Conservation (phyloP, 164 flowering plant genomes). For the Stephania yunnanensis region DNA sequence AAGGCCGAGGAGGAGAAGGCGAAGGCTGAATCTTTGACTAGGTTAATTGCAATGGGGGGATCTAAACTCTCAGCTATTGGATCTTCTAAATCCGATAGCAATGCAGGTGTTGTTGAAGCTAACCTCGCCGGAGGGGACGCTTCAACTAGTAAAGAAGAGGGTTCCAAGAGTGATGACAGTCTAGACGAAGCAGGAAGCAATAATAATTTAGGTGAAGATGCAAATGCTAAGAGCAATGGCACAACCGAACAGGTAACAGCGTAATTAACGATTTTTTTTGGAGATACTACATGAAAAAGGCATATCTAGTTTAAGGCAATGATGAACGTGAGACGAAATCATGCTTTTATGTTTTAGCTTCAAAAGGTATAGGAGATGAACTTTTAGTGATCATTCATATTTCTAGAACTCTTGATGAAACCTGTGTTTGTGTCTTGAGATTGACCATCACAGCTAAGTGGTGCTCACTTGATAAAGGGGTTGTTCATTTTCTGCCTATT, state of each 20-base stretch:
- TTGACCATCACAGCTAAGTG: not conserved
- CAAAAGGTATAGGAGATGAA: not conserved
- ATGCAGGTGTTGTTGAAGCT: slow-evolving; percentile 16
- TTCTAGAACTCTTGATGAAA: not conserved
- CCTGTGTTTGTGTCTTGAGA: not conserved
- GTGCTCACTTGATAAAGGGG: not conserved
- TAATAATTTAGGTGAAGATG: not conserved
- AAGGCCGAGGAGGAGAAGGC: not conserved
- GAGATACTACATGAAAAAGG: not conserved
- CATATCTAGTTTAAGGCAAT: not conserved
- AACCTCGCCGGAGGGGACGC: slow-evolving; percentile 8
- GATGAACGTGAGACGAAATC: not conserved
- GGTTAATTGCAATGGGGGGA: not conserved
- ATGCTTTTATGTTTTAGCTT: not conserved
- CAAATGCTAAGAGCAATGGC: not conserved
- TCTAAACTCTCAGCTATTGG: not conserved
- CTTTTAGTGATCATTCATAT: not conserved
- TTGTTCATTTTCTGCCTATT: not conserved
- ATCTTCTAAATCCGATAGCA: not conserved
- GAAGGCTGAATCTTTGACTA: not conserved
- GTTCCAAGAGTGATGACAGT: not conserved
- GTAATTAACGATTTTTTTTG: not conserved
- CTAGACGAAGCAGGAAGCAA: not conserved
- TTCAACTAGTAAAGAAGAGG: slow-evolving; percentile 13
- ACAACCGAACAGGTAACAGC: not conserved